Base-by-base conservation (phyloP, 2,329 filamentous ascomycete genomes). In the Colletotrichum sp. region DNA sequence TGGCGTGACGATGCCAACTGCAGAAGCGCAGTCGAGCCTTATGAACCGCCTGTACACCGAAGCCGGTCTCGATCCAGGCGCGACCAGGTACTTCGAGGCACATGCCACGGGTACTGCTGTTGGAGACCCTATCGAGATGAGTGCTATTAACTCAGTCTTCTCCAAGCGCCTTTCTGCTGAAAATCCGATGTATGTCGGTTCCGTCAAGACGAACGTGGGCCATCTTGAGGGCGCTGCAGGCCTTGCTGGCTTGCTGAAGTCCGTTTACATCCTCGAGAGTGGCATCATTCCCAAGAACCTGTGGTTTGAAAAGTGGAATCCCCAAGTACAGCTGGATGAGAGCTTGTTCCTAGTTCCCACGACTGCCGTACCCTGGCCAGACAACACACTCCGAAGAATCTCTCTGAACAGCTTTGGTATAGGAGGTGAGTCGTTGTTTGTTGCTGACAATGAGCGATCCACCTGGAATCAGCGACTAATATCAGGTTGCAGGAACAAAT, bases 91-190 rank as follows among this genome's bases (percentile, higher is more conserved):
- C 26, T 36, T 76, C 3, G 75, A 76, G 21, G 71, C 71, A 6
- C 75, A 76, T 7, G 75, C 65, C 7, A 75, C 60, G 5, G n/a
- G 49, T 91, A 90, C 64, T 10, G 16, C 84, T 21, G 87, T 87
- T 3, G 91, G 90, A 4, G 90, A 92, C 75, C 89, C 89, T 0
- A 86, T 88, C 21, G 90, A 92, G 74, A 87, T 87, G 1, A 82
- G 81, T 13, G 89, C 88, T 4, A 86, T 91, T 49, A 80, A 85
- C 30, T 83, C 84, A 12, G 85, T 88, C 1, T 86, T 90, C 52
- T 82, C 84, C 10, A 71, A 80, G 18, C 83, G 83, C 6, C 83
- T 86, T 10, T 83, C 84, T 1, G 57, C 66, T 6, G 59, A 52
- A 34, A 24, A 78, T 4, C 36, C 67, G 4, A 71, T 80, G 15